phyloP scores from a whole-genome alignment of 768 basidiomycete species.

The Ramaria sp. region DNA sequence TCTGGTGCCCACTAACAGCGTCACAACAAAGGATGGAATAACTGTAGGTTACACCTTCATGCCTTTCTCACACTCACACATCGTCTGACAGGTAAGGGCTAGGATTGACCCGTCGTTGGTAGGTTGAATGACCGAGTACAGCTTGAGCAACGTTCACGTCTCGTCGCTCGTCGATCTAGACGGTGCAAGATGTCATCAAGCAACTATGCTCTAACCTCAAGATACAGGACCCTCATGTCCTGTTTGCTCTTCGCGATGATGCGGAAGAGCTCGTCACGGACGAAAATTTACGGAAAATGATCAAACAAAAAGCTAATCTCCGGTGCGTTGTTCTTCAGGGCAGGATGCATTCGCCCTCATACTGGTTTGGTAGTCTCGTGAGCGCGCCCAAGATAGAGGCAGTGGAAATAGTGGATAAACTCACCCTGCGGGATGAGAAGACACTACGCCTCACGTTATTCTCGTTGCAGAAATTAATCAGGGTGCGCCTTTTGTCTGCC shows the following conservation, averaged over 20 bases:
- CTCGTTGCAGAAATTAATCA: conserved; percentile 69
- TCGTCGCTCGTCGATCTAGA: conserved; percentile 14
- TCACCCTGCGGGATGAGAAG: conserved; percentile 47
- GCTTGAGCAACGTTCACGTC: background rate
- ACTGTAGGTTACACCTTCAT: conserved; percentile 16
- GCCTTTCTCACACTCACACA: conserved; percentile 13
- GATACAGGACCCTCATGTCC: conserved; percentile 58
- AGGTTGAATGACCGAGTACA: background rate
- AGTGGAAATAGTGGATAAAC: conserved; percentile 61
- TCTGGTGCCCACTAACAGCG: conserved; percentile 75
- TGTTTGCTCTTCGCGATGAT: conserved; percentile 76
- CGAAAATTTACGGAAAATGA: conserved; percentile 76
- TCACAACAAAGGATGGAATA: conserved; percentile 60
- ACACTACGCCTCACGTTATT: conserved; percentile 61
- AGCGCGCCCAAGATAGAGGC: conserved; percentile 75
- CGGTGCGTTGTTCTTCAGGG: conserved; percentile 39
- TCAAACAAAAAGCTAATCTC: conserved; percentile 65
- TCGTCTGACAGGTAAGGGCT: conserved; percentile 44
- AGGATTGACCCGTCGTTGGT: conserved; percentile 75
- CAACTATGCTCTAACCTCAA: conserved; percentile 76
- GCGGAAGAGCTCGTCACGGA: conserved; percentile 77
- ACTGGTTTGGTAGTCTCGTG: conserved; percentile 45
- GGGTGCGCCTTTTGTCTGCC: conserved; percentile 31
- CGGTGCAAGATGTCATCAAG: conserved; percentile 75
- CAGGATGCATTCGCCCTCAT: background rate